These are phyloP conservation scores for Verbascum thapsus DNA, from an alignment of 257 asterid genomes.

Conservation along the genomic window DNA sequence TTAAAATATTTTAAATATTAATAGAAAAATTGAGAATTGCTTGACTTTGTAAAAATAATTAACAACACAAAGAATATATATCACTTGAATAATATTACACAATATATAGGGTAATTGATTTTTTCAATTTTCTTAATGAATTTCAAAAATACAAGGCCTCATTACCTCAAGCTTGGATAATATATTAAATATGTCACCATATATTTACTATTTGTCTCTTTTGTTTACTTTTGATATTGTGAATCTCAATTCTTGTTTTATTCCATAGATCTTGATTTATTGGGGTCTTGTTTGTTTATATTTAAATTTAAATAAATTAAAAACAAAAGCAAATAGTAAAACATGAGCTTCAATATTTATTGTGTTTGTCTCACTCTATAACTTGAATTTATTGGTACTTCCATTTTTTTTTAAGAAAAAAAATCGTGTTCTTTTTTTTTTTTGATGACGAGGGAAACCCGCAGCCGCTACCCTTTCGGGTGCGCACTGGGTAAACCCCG, in stretches of 20 bases:
- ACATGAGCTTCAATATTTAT: no score
- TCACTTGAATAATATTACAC: not conserved
- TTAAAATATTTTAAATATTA: not conserved
- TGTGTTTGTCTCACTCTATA: no score
- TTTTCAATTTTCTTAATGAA: not conserved
- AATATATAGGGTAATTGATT: not conserved
- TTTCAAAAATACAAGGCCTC: not conserved
- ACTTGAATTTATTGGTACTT: not conserved
- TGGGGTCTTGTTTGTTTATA: not conserved
- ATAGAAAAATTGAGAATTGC: not conserved
- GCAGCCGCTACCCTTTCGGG: no score
- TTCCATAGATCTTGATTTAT: not conserved
- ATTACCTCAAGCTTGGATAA: no score
- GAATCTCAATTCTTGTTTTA: not conserved
- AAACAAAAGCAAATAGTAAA: no score
- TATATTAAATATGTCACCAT: slow-evolving; percentile 8
- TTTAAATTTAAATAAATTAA: no score
- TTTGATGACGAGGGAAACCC: no score
- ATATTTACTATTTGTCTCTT: slow-evolving; percentile 26
- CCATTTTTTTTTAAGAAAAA: slow-evolving; percentile 23
- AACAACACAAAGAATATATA: not conserved
- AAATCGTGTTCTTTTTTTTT: no score
- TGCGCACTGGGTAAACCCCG: no score
- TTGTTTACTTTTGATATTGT: slow-evolving; percentile 9
- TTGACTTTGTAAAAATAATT: not conserved